phyloP scores from a whole-genome alignment of 371 early-diverging fungal species.

The Umbelopsis sp. region DNA sequence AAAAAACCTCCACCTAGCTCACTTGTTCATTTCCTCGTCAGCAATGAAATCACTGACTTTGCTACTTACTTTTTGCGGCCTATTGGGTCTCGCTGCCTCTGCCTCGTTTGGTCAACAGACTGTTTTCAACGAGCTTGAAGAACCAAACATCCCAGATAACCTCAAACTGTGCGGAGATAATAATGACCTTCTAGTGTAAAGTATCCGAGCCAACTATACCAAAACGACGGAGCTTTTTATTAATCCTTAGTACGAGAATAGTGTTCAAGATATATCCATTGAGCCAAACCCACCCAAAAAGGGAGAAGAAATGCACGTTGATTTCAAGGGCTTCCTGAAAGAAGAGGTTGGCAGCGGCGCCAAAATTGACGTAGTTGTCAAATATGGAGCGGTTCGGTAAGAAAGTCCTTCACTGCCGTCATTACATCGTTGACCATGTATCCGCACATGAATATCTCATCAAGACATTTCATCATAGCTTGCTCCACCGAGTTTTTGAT shows the following conservation, averaged over 20 bases:
- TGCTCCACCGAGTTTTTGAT: constrained; percentile 27
- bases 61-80: background rate
- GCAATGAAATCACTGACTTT: no score
- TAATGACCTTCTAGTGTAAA: constrained; percentile 9
- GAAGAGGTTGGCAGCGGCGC: constrained; percentile 43
- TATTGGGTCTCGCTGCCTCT: background rate
- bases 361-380: constrained; percentile 37
- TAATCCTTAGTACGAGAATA: background rate
- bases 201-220: background rate
- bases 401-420: background rate
- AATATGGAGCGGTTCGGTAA: constrained; percentile 29
- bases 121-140: background rate
- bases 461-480: background rate
- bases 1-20: no score
- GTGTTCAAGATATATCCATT: constrained; percentile 27
- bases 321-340: constrained; percentile 37
- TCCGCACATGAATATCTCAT: background rate
- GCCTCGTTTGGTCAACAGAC: background rate
- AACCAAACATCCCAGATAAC: constrained; percentile 1
- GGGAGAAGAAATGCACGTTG: constrained; percentile 38
- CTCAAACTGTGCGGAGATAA: constrained; percentile 14
- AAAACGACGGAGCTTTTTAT: no score
- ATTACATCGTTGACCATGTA: no score
- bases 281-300: constrained; percentile 50
- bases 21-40: no score